Conservation (phyloP, 202 grass and related monocot genomes). For the Hordeum pubiflorum region DNA sequence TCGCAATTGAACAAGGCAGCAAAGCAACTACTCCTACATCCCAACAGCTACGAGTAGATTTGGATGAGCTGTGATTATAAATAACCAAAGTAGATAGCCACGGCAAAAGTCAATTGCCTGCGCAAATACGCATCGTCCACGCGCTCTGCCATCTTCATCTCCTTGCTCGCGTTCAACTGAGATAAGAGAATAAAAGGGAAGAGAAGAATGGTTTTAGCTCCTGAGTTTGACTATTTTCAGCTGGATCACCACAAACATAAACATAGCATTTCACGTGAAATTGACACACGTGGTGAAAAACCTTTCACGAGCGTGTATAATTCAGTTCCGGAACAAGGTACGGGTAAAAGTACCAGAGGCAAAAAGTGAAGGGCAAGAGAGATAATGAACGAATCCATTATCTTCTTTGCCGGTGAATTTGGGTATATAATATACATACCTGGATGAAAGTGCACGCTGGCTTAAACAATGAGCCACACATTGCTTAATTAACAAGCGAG, state of each 20-base stretch:
- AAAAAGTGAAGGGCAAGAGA: too few species aligned
- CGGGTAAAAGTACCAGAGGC: too few species aligned
- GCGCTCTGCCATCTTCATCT: background rate
- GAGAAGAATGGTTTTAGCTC: background rate
- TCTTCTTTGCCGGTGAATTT: too few species aligned
- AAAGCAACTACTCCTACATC: background rate
- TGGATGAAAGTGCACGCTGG: too few species aligned
- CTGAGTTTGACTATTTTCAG: background rate
- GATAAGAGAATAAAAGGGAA: background rate
- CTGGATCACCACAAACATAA: background rate
- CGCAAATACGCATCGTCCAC: background rate
- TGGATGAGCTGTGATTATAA: background rate
- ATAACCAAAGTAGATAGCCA: background rate
- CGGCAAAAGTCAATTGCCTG: slow-evolving; percentile 20
- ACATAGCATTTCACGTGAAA: background rate
- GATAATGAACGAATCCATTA: too few species aligned
- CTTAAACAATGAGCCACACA: too few species aligned
- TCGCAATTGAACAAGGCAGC: background rate
- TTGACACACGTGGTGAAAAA: background rate
- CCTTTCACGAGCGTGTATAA: too few species aligned
- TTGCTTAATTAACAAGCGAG: too few species aligned
- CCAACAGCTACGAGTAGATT: background rate
- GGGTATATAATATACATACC: too few species aligned
- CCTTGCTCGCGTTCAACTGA: too few species aligned
- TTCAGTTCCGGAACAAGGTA: too few species aligned